Evolutionary conservation across 2,329 filamentous ascomycete species (phyloP), one percentile per base, ranked within the genome.

Genomic region (Passalora sequoiae): DNA sequence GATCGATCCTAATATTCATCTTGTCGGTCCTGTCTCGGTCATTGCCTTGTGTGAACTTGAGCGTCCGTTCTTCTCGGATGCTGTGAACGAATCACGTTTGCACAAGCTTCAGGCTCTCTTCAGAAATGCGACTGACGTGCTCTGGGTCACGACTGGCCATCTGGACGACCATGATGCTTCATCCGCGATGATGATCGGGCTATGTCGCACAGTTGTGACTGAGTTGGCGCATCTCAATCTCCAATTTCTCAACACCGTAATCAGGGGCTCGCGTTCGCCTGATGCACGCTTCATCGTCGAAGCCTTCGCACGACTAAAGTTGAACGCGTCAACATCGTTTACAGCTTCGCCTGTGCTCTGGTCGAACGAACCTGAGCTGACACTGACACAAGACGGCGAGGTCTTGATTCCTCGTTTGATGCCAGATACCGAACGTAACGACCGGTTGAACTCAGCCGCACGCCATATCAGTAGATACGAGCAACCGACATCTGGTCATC

Each of bases 391-490:
- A 19, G 33, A 44, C 16, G 50, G 47, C 13, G 35, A 51, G 21
- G 15, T 49, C 10, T 20, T 54, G 13, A 50, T 57, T 20, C 51
- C 53, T 15, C 53, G 54, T 21, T 25, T 57, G 9, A 42, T 44
- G 35, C 54, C 50, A 37, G 47, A 54, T 31, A 6, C 15, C 29
- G 50, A 51, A 38, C 51, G 31, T 16, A 60, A 61, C 38, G 44
- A 54, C 15, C 53, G 59, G 3, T 54, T 54, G 27, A 60, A 60
- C 30, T 55, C 59, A 9, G 46, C 49, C 22, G 46, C 46, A 25
- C 56, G 57, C 8, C 38, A 41, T 13, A 56, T 58, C 25, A 45
- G 38, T 35, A 50, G 47, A 32, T 9, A 38, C 24, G 43, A 3
- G 22, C 38, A 10, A 30, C 16, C 10, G 49, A 42, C 10, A 21